A percentile compares a stretch with the other conserved stretches of the same genome.
phyloP scores from a whole-genome alignment of 169 alveolate genomes.

The Plasmodium cynomolgi region DNA sequence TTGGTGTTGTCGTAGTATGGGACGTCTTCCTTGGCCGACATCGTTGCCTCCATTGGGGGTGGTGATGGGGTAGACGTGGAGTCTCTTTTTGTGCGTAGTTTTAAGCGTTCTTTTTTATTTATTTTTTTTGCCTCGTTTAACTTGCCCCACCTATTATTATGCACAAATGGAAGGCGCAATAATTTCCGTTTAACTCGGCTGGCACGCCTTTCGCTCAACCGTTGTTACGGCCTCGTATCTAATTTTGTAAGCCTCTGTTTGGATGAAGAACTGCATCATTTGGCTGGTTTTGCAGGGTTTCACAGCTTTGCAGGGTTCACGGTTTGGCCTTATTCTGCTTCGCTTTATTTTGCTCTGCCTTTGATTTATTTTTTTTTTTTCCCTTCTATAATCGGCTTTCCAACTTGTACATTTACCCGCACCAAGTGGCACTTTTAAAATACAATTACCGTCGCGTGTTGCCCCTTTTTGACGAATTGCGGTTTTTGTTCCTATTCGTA shows the following conservation, averaged over 20 bases:
- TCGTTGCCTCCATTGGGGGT: conserved; percentile 75
- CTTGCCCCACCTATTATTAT: not conserved
- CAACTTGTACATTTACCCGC: not conserved
- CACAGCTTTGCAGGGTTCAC: not conserved
- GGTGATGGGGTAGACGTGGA: conserved; percentile 43
- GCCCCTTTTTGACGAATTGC: not conserved
- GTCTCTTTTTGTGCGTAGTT: not conserved
- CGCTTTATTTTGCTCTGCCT: not conserved
- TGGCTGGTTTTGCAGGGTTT: not conserved
- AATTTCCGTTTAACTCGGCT: not conserved
- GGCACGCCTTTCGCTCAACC: not conserved
- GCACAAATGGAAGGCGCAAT: not conserved
- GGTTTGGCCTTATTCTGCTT: not conserved
- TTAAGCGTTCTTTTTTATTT: conserved; percentile 34
- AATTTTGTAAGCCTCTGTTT: not conserved
- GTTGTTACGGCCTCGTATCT: not conserved
- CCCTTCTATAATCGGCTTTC: not conserved
- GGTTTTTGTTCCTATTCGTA: not conserved
- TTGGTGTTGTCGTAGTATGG: conserved; percentile 21
- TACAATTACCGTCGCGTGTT: not conserved
- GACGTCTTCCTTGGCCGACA: conserved; percentile 66
- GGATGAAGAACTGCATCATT: not conserved
- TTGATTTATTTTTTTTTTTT: not conserved
- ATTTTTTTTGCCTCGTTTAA: not conserved
- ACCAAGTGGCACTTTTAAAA: not conserved